Evolutionary conservation across 1,284 basidiomycete genomes (phyloP).

Genomic region (Termitomyces sp.): DNA sequence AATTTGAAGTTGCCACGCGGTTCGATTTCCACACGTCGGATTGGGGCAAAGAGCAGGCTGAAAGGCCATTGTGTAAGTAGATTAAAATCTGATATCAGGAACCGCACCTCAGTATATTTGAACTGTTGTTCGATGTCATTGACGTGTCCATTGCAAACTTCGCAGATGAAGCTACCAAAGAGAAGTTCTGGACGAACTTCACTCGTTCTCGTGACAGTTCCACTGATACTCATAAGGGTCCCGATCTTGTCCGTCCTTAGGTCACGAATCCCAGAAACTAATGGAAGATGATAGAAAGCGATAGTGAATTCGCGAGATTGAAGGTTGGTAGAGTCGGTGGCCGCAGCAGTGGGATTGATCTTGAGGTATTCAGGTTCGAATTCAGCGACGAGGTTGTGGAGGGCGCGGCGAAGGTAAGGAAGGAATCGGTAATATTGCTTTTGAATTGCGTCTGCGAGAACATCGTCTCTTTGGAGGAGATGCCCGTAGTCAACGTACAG

Average conservation of each 20-base stretch:
- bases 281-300: conserved; percentile 93
- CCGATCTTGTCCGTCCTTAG: conserved; percentile 91
- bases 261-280: conserved; percentile 94
- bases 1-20: conserved; percentile 91
- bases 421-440: conserved; percentile 96
- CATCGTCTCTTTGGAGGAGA: conserved; percentile 84
- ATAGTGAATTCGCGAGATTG: conserved; percentile 92
- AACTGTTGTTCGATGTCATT: conserved; percentile 98
- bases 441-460: conserved; percentile 89
- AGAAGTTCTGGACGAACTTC: conserved; percentile 96
- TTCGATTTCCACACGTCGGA: conserved; percentile 86
- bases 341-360: conserved; percentile 76
- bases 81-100: background rate
- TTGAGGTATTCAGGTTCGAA: conserved; percentile 93
- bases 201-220: conserved; percentile 95
- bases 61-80: background rate
- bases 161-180: conserved; percentile 91
- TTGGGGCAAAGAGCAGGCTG: conserved; percentile 94
- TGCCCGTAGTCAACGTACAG: conserved; percentile 96
- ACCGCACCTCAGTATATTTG: conserved; percentile 94
- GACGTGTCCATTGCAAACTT: conserved; percentile 83
- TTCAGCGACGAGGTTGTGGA: conserved; percentile 84
- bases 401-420: conserved; percentile 87
- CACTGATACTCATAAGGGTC: conserved; percentile 88
- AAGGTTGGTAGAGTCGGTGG: conserved; percentile 79